phyloP scores from a whole-genome alignment of 306 rosid genomes.

The Cicer pinnatifidum region DNA sequence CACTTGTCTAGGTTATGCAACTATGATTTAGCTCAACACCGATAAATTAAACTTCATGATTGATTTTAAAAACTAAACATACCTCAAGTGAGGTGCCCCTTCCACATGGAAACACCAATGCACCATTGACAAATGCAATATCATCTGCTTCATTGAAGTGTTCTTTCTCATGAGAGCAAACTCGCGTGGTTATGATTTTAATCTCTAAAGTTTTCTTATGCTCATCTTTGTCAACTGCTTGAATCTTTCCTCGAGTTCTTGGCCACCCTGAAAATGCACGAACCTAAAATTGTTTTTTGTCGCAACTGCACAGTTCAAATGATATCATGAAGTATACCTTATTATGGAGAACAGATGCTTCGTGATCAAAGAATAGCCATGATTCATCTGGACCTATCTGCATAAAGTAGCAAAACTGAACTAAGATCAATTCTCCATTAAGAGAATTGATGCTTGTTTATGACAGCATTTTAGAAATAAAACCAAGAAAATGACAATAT shows the following conservation, averaged over 20 bases:
- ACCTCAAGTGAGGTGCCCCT: slow-evolving; percentile 77
- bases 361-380: slow-evolving; percentile 77
- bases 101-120: slow-evolving; percentile 76
- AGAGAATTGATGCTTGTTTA: not conserved
- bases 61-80: not conserved
- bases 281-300: slow-evolving; percentile 68
- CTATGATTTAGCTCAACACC: too few species aligned
- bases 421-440: not conserved
- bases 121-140: slow-evolving; percentile 58
- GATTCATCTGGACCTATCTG: slow-evolving; percentile 82
- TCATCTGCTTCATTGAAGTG: slow-evolving; percentile 56
- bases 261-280: slow-evolving; percentile 99
- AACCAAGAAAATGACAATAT: too few species aligned
- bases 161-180: slow-evolving; percentile 47
- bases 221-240: slow-evolving; percentile 56
- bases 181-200: slow-evolving; percentile 79
- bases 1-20: too few species aligned
- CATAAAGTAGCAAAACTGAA: slow-evolving; percentile 40
- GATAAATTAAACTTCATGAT: too few species aligned
- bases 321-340: slow-evolving; percentile 61
- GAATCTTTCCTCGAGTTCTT: slow-evolving; percentile 79
- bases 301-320: slow-evolving; percentile 49
- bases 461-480: not conserved
- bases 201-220: slow-evolving; percentile 61
- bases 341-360: slow-evolving; percentile 72